Base-by-base conservation (phyloP, 2,329 filamentous ascomycete genomes). In the Pseudogymnoascus sp. region DNA sequence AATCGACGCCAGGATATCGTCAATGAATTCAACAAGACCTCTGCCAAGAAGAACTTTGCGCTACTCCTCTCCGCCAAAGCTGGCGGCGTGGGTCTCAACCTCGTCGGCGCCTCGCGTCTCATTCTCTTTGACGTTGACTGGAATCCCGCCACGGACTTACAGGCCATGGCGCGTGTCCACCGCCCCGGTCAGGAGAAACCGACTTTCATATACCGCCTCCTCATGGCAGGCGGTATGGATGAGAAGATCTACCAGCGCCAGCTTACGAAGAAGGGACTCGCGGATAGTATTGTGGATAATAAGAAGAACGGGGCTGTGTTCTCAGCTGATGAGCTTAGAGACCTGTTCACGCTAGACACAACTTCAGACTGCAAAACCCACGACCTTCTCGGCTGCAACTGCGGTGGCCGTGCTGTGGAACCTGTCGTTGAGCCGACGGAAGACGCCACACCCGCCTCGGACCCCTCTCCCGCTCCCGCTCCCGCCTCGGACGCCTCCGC, bases 181-280 rank as follows among this genome's bases (percentile, higher is more conserved):
- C 82, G 88, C 60, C 87, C 90, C 69, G 88, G 88, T 0, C 88
- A 91, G 72, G 88, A 86, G 72, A 76, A 79, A 10, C 83, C 83
- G 3, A 89, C 87, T 67, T 84, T 83, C 63, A 89, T 90, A 65
- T 91, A 91, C 70, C 80, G 88, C 5, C 79, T 91, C 64, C 72
- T 91, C 11, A 84, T 88, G 3, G 84, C 87, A 65, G 88, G 88
- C 7, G 85, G 84, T 4, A 77, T 91, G 16, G 88, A 90, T 67
- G 88, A 91, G 75, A 90, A 89, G 75, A 90, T 91, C 64, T 90
- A 85, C 76, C 88, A 90, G 73, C 79, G 88, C 7, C 88, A 91
- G 72, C 79, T 90, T 39, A 89, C 85, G 62, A 91, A 91, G 73
- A 81, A 85, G 68, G 87, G 87, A 1, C 77, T 91, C 1, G 87